Base-by-base conservation (phyloP, 805 yeast genomes). In the Metschnikowia aberdeeniae region DNA sequence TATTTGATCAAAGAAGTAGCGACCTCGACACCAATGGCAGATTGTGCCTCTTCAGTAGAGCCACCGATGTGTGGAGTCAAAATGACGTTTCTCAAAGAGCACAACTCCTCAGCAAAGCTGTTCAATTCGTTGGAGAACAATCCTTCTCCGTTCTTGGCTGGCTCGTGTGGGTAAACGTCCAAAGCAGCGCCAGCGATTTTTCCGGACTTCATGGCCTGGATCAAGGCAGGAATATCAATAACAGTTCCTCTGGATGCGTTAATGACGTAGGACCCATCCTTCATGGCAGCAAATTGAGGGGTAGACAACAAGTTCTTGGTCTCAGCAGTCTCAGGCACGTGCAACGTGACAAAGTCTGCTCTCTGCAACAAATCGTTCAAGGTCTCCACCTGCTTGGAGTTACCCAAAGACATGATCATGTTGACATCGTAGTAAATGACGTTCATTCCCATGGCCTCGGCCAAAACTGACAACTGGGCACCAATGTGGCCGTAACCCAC, bases 401-500 rank as follows among this genome's bases (percentile, higher is more conserved):
- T 92, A 74, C 99, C 99, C 65, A 93, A 76, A 24, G 96, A 77
- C 99, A 93, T 93, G 66, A 93, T 89, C 79, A 90, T 89, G 44
- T 78, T 63, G 34, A 88, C 86, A 68, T 93, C 99, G 68, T 89
- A 89, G 76, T 92, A 93, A 51, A 92, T 72, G 43, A 93, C 97
- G 57, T 86, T 86, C 96, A 93, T 84, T 72, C 99, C 99, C 82
- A 93, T 82, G 36, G 97, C 81, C 76, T 93, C 99, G 41, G 99
- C 98, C 58, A 93, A 74, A 9, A 93, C 99, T 7, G 96, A 86
- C 64, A 93, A 82, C 73, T 93, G 99, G 40, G 98, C 74, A 59
- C 99, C 99, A 72, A 93, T 93, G 69, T 93, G 99, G 59, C 99
- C 99, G 62, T 93, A 93, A 57, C 99, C 99, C 33, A 93, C 77